These are phyloP conservation scores for Fraxinus dipetala DNA, from an alignment of 305 asterid species.

Conservation along the genomic window DNA sequence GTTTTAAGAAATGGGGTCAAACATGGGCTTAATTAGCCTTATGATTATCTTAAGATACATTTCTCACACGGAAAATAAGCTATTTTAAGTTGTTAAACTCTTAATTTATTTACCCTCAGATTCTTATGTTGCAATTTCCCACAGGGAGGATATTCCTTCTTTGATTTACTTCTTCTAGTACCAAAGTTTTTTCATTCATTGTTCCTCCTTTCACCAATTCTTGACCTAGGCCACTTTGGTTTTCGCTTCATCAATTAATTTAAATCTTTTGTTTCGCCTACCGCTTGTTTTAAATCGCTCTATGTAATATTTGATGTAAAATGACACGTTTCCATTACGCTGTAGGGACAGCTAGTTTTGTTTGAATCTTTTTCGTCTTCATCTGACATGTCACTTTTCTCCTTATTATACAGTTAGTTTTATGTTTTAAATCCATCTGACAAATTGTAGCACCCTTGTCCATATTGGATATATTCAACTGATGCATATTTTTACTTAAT, in stretches of 20 bases:
- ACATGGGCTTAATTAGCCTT: not conserved
- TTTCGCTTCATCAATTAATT: not conserved
- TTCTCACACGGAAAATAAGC: not conserved
- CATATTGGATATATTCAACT: not conserved
- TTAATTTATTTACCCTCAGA: not conserved
- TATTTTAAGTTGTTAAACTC: not conserved
- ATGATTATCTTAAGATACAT: not conserved
- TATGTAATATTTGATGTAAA: not conserved
- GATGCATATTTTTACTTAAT: not conserved
- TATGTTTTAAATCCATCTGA: not conserved
- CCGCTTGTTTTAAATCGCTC: not conserved
- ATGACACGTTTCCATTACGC: not conserved
- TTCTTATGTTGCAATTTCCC: not conserved
- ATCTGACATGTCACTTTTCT: not conserved
- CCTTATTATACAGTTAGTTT: not conserved
- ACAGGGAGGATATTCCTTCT: not conserved
- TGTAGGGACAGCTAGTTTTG: not conserved
- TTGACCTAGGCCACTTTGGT: not conserved
- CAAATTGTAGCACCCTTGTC: not conserved
- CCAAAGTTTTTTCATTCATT: not conserved
- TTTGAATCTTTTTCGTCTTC: not conserved
- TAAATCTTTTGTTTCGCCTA: not conserved
- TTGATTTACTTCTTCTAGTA: not conserved
- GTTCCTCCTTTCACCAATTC: not conserved
- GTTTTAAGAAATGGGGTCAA: not conserved